Evolutionary conservation across 768 basidiomycete genomes (phyloP).

Genomic region (Mycena epipterygia): DNA sequence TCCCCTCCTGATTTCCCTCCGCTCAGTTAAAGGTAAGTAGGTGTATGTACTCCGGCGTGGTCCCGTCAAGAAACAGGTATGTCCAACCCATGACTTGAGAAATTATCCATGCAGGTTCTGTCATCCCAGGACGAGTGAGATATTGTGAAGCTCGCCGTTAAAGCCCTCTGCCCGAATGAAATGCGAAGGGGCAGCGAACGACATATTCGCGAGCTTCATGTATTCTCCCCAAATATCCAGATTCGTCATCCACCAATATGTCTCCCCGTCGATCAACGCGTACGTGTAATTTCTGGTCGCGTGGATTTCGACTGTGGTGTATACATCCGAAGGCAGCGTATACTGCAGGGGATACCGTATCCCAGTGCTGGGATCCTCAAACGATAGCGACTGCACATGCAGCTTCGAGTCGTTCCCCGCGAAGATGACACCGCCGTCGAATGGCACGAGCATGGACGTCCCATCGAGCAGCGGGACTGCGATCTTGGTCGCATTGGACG

Average conservation of each 20-base stretch:
- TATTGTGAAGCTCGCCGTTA: slow-evolving; percentile 9
- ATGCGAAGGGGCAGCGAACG: slow-evolving; percentile 56
- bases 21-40: too few species aligned
- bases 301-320: slow-evolving; percentile 53
- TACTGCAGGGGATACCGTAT: slow-evolving; percentile 52
- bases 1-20: too few species aligned
- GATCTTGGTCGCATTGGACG: slow-evolving; percentile 27
- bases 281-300: slow-evolving; percentile 53
- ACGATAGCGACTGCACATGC: slow-evolving; percentile 53
- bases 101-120: too few species aligned
- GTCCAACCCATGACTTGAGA: too few species aligned
- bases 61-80: too few species aligned
- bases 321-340: slow-evolving; percentile 44
- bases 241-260: slow-evolving; percentile 51
- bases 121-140: not conserved
- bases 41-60: too few species aligned
- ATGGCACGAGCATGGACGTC: slow-evolving; percentile 26
- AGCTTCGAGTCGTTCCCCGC: slow-evolving; percentile 51
- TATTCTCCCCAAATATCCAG: slow-evolving; percentile 57
- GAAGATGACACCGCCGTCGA: slow-evolving; percentile 45
- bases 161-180: slow-evolving; percentile 53
- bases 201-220: slow-evolving; percentile 56
- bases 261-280: slow-evolving; percentile 46
- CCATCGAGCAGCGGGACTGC: slow-evolving; percentile 16
- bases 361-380: slow-evolving; percentile 50